Evolutionary conservation across 1,284 basidiomycete genomes (phyloP), one percentile per base, ranked within the genome.

Genomic region (Apiotrichum laibachii): DNA sequence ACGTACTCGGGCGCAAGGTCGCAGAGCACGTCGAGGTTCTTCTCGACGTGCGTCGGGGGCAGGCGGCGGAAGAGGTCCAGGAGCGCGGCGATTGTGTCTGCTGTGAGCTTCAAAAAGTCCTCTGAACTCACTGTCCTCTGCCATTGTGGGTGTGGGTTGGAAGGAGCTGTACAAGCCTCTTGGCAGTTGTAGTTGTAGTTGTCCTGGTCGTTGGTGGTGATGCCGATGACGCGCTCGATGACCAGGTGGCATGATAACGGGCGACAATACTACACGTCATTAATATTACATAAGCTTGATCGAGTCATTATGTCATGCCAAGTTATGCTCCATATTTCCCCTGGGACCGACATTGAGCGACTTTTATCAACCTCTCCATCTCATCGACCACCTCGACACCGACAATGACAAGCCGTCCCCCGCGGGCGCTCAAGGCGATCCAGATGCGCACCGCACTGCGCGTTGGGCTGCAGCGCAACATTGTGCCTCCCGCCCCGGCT

Each of bases 11-110:
- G 94, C 63, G 86, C 89, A 70, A 96, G 88, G 45, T 82, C 82
- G 62, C 90, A 86, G 43, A 99, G 85, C 26, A 86, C 82, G 52
- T 86, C 82, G 63, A 99, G 86, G 80, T 98, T 99, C 72, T 88
- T 84, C 72, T 93, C 88, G 53, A 95, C 88, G 31, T 86, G 82
- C n/a, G 88, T 90, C 1, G 96, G 96, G 16, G 96, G 95, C 13
- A 99, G 84, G 13, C 96, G 89, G 56, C 96, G 86, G 83, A 97
- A 88, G 53, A 99, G 85, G 82, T 99, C 96, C 49, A 99, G 87
- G 84, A 92, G 90, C 54, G 90, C 87, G 67, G 92, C 90, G 52
- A 93, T 68, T 31, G 63, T 59, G 62, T 61, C 60, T 66, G 60
- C 57, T 8, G 46, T 55, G 21, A 15, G 51, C 34, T 35, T 1